A percentile compares a stretch with the other conserved stretches of the same genome.
phyloP scores from a whole-genome alignment of 148 eudicot genomes.

The Chenopodium album region DNA sequence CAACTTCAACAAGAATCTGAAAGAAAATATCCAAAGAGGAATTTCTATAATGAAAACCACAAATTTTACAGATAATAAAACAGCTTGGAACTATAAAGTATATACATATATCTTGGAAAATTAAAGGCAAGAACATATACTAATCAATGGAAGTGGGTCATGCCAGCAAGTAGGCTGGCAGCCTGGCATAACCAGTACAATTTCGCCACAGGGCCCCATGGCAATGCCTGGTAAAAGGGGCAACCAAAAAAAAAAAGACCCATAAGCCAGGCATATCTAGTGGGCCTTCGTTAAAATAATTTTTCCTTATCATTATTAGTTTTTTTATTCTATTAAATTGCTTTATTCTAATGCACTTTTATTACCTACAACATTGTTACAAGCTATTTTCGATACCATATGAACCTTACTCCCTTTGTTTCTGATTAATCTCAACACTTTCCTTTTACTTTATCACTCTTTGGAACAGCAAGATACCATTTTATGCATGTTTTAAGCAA shows the following conservation, averaged over 20 bases:
- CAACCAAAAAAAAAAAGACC: not conserved
- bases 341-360: not conserved
- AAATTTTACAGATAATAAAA: not conserved
- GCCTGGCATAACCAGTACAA: not conserved
- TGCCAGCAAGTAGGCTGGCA: not conserved
- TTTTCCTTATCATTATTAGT: no score
- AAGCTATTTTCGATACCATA: not conserved
- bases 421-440: no score
- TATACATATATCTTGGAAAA: not conserved
- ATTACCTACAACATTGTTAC: no score
- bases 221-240: not conserved
- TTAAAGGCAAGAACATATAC: not conserved
- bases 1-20: conserved; percentile 93
- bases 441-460: not conserved
- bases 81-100: not conserved
- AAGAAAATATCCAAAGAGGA: conserved; percentile 10
- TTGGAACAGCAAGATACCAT: not conserved
- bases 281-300: not conserved
- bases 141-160: not conserved
- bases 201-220: not conserved
- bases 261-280: not conserved
- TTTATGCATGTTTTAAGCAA: not conserved
- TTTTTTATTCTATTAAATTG: not conserved
- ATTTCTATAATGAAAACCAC: not conserved
- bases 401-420: not conserved